Conservation (phyloP, 2,329 filamentous ascomycete genomes). For the Thielaviopsis cerberus region DNA sequence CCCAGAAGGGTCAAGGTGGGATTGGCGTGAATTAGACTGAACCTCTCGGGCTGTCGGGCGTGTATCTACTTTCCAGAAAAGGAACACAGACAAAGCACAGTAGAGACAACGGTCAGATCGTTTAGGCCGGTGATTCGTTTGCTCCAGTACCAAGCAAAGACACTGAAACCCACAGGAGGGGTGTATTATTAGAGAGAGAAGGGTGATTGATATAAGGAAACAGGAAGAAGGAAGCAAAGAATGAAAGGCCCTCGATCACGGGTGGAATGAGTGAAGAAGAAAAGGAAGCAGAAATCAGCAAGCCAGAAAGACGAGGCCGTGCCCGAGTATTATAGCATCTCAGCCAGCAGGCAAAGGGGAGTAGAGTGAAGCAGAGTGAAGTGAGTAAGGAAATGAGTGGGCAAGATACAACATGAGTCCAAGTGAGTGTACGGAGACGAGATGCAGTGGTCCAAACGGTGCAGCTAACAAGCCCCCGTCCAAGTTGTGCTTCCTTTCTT, state of each 20-base stretch:
- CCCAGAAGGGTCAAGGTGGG: not conserved
- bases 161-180: not conserved
- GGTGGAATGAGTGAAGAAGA: slow-evolving; percentile 2
- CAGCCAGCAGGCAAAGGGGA: not conserved
- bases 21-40: not conserved
- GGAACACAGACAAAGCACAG: not conserved
- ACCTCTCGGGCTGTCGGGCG: not conserved
- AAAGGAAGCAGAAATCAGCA: not conserved
- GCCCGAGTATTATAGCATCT: not conserved
- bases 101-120: not conserved
- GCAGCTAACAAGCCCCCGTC: too few relatives aligned
- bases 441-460: too few relatives aligned
- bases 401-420: not conserved
- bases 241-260: not conserved
- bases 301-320: not conserved
- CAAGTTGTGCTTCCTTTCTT: too few relatives aligned
- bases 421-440: too few relatives aligned
- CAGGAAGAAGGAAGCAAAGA: slow-evolving; percentile 1
- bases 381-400: too few relatives aligned
- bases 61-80: not conserved
- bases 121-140: not conserved
- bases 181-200: not conserved
- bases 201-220: not conserved
- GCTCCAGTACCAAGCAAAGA: not conserved
- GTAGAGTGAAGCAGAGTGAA: too few relatives aligned